Conservation (phyloP, 257 asterid genomes). For the Phtheirospermum japonicum region DNA sequence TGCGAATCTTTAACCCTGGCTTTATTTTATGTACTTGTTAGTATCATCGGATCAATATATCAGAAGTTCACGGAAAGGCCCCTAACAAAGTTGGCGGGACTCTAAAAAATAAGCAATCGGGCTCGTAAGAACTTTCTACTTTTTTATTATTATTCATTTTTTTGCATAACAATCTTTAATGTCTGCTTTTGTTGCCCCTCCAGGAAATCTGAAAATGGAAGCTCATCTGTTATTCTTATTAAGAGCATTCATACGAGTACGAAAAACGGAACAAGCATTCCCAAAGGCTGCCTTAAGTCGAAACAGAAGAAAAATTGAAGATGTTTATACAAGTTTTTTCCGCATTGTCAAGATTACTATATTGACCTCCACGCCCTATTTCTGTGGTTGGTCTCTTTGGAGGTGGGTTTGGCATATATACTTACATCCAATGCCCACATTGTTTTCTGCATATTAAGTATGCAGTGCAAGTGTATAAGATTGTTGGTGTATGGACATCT, state of each 20-base stretch:
- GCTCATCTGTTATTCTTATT: conserved; percentile 57
- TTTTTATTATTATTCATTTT: background rate
- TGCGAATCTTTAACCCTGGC: conserved; percentile 14
- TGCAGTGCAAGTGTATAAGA: conserved; percentile 17
- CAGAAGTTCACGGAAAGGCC: conserved; percentile 35
- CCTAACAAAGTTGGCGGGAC: conserved; percentile 34
- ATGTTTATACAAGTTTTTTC: conserved; percentile 8
- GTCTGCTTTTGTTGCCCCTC: conserved; percentile 23
- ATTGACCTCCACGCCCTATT: conserved; percentile 2
- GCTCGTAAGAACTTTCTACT: conserved; percentile 41
- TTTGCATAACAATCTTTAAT: background rate
- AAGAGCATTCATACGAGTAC: conserved; percentile 52
- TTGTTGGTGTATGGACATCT: conserved; percentile 17
- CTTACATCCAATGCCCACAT: conserved; percentile 18
- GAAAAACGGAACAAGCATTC: conserved; percentile 41
- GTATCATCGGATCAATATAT: conserved; percentile 31
- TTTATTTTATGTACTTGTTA: conserved; percentile 31
- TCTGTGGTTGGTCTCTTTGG: background rate
- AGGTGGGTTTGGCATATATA: conserved; percentile 4
- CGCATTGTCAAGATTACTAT: conserved; percentile 11
- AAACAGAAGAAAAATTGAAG: conserved; percentile 30
- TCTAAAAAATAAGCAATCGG: conserved; percentile 41
- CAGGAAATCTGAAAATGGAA: conserved; percentile 43
- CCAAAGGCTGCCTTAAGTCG: conserved; percentile 41
- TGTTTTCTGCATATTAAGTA: conserved; percentile 27